These are phyloP conservation scores for Lasiodiplodia sp. DNA, from an alignment of 2,329 filamentous ascomycete genomes.

Conservation along the genomic window DNA sequence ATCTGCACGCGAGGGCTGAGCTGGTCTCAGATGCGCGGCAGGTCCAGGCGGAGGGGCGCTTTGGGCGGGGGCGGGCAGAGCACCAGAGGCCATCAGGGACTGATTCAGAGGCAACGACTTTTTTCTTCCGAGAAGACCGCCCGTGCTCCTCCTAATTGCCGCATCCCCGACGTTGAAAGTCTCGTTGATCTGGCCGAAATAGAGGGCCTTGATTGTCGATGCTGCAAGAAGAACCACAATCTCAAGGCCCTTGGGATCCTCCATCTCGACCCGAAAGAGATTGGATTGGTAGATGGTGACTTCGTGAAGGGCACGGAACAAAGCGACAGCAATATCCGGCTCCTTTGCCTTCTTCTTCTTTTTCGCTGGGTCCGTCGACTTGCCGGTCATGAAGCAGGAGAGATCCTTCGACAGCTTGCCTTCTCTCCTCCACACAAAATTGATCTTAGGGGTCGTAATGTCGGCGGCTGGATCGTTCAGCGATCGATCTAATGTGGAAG, in stretches of 20 bases:
- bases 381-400: conserved; percentile 86
- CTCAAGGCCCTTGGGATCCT: conserved; percentile 93
- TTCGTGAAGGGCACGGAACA: conserved; percentile 77
- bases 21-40: conserved; percentile 1
- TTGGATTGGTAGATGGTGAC: conserved; percentile 95
- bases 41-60: conserved; percentile 17
- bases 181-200: conserved; percentile 71
- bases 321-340: conserved; percentile 92
- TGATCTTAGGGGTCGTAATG: conserved; percentile 70
- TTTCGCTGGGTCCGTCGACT: conserved; percentile 68
- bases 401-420: conserved; percentile 85
- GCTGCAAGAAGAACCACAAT: conserved; percentile 73
- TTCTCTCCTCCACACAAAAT: conserved; percentile 90
- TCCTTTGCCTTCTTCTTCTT: conserved; percentile 80
- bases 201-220: conserved; percentile 68
- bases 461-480: conserved; percentile 65
- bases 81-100: conserved; percentile 5
- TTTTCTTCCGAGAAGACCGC: conserved; percentile 42
- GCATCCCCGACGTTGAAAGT: conserved; percentile 76
- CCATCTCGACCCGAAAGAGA: conserved; percentile 85
- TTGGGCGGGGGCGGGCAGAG: conserved; percentile 6
- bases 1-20: conserved; percentile 29
- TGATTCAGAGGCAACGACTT: conserved; percentile 41
- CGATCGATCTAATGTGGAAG: conserved; percentile 78
- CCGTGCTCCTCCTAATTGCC: conserved; percentile 47